These are phyloP conservation scores for Pichia scutulata DNA, from an alignment of 805 yeast genomes.

Conservation along the genomic window DNA sequence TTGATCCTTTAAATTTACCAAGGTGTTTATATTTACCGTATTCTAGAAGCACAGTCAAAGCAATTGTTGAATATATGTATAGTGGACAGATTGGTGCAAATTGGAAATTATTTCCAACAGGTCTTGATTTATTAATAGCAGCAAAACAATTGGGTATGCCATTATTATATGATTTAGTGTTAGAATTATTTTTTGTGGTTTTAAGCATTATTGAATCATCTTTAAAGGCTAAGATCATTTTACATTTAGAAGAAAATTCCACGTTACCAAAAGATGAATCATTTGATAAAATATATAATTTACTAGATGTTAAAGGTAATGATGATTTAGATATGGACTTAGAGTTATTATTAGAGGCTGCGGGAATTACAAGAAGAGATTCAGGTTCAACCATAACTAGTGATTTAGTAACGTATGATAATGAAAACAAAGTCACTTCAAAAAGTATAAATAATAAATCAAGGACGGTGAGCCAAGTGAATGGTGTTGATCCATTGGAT, in stretches of 20 bases:
- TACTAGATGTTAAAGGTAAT: constrained; percentile 5
- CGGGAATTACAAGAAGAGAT: constrained; percentile 8
- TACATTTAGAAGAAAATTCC: constrained; percentile 1
- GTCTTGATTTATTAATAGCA: constrained; percentile 53
- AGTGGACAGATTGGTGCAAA: constrained; percentile 75
- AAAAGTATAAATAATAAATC: background rate
- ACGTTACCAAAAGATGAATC: background rate
- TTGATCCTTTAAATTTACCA: constrained; percentile 37
- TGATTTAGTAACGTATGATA: constrained; percentile 1
- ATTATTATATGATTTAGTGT: constrained; percentile 56
- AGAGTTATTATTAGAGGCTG: constrained; percentile 8
- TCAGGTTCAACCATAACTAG: constrained; percentile 10
- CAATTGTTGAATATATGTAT: constrained; percentile 64
- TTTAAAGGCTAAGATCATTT: constrained; percentile 1
- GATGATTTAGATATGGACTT: constrained; percentile 12
- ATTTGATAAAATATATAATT: constrained; percentile 1
- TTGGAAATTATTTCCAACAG: constrained; percentile 65
- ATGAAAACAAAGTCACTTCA: background rate
- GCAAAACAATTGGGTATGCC: constrained; percentile 66
- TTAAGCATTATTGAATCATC: constrained; percentile 53
- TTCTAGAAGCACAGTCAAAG: constrained; percentile 50
- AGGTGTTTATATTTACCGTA: constrained; percentile 65
- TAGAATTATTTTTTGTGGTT: constrained; percentile 62
- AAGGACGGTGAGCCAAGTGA: background rate
- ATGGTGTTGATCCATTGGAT: constrained; percentile 1